Evolutionary conservation across 1,284 basidiomycete species (phyloP), one percentile per base, ranked within the genome.

Genomic region (Neonothopanus nambi): DNA sequence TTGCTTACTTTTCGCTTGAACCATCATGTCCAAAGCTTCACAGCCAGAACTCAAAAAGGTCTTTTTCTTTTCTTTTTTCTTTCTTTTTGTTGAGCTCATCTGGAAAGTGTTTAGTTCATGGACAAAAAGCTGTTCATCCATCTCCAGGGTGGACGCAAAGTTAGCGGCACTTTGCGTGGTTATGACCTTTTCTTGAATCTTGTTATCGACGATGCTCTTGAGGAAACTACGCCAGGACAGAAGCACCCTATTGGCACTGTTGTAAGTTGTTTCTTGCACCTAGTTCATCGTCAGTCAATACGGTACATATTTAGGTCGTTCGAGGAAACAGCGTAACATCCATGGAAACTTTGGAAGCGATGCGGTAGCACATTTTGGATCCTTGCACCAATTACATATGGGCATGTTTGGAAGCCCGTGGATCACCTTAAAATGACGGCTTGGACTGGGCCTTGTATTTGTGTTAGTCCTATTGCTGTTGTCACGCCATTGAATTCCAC

Each of bases 111-210:
- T 61, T 67, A 98, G 91, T 99, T 97, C 70, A 98, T 99, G 92
- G 97, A 99, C 83, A 97, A 98, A 79, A 91, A 90, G 63, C 78
- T 98, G 62, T 95, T 94, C 72, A 81, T 99, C 66, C 88, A 98
- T 76, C 79, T 99, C 6, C 96, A 99, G 69, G 97, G 95, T 51
- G 94, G 94, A 54, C 89, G 97, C 64, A 94, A 93, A 80, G 90
- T 99, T 64, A 93, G 92, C 72, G 97, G 96, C 54, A 88, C 87
- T n/a, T 76, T 99, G 52, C 87, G 97, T 58, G 97, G 97, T 36
- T 99, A 96, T 73, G 97, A 99, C 79, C 89, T 99, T 64, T 99
- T 99, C 79, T 78, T 99, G 69, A 99, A 99, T 72, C 82, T 99
- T 38, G 96, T 99, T 57, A 85, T 99, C 67, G 96, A 99, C 69